Conservation (phyloP, 1,284 basidiomycete species). For the Mycena sp. region DNA sequence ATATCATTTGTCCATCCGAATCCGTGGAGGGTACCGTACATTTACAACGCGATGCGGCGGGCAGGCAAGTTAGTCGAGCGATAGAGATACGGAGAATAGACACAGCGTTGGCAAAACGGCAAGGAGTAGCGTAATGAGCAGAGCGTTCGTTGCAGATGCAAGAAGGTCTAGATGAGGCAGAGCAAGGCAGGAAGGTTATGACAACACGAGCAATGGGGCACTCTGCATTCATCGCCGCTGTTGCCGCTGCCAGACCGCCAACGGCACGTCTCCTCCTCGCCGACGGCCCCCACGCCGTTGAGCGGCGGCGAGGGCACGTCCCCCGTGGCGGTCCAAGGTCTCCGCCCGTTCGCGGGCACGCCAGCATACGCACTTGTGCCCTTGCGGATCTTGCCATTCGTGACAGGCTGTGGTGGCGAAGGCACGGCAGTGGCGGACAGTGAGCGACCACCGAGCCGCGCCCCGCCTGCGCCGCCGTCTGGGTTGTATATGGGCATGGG, state of each 20-base stretch:
- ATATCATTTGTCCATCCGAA: slow-evolving; percentile 24
- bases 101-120: slow-evolving; percentile 4
- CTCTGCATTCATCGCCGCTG: slow-evolving; percentile 57
- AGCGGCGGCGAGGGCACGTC: slow-evolving; percentile 38
- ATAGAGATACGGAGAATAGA: not conserved
- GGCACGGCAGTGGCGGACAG: slow-evolving; percentile 69
- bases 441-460: slow-evolving; percentile 65
- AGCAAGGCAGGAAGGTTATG: not conserved
- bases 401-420: slow-evolving; percentile 47
- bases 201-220: not conserved
- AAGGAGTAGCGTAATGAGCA: slow-evolving; percentile 4
- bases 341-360: slow-evolving; percentile 49
- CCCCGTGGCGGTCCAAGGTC: slow-evolving; percentile 48
- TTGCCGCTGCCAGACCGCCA: slow-evolving; percentile 80
- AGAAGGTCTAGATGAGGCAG: slow-evolving; percentile 25
- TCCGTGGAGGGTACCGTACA: slow-evolving; percentile 22
- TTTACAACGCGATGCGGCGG: slow-evolving; percentile 27
- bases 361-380: slow-evolving; percentile 71
- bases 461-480: slow-evolving; percentile 39
- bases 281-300: slow-evolving; percentile 47
- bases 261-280: slow-evolving; percentile 78
- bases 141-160: slow-evolving; percentile 11
- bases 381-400: slow-evolving; percentile 71
- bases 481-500: slow-evolving; percentile 40
- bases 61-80: slow-evolving; percentile 26